Evolutionary conservation across 768 basidiomycete species (phyloP), one percentile per base, ranked within the genome.

Genomic region (Tricholoma sp.): DNA sequence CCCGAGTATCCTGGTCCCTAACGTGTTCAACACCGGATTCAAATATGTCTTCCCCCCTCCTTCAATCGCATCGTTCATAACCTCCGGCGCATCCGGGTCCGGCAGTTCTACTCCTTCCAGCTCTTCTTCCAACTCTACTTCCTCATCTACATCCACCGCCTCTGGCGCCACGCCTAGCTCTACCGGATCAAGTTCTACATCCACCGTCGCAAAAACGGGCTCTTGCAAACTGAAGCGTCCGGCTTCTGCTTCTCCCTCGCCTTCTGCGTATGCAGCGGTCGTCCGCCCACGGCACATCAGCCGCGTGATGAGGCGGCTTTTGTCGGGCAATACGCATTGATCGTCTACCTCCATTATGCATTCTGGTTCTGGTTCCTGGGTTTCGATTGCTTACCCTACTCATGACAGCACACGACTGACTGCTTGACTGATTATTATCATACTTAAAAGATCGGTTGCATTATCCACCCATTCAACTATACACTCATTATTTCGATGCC

Each of bases 1-100:
- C 61, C 82, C 88, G 3, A 89, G 89, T 47, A 86, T 91, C 66
- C 80, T 81, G 56, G 82, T 76, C 58, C 76, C 78, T 15, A 65
- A 71, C 41, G 80, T 74, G n/a, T 79, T 68, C 63, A 59, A 74
- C 59, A 6, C 61, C 20, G 59, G 57, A 8, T 64, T 62, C 13
- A 34, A 57, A 2, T 77, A 83, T 63, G 47, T 57, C 15, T 84
- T 82, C 66, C 82, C 83, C 4, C 83, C 83, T 0, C 83, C 82
- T 17, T 56, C 71, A 6, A 63, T 83, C 20, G 80, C 80, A 4
- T 57, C 72, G 17, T 74, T 82, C 52, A 67, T 76, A n/a, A n/a
- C n/a, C 50, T 31, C 15, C n/a, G 58, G 57, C 2, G 52, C 52
- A 7, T 52, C 52, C 24, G 45, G 50, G 4, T 24, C 24, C 4